Percentiles rank a stretch among this genome's conserved stretches.
These are phyloP conservation scores for Allium sativum DNA, from an alignment of 106 monocot genomes.

Conservation along the genomic window DNA sequence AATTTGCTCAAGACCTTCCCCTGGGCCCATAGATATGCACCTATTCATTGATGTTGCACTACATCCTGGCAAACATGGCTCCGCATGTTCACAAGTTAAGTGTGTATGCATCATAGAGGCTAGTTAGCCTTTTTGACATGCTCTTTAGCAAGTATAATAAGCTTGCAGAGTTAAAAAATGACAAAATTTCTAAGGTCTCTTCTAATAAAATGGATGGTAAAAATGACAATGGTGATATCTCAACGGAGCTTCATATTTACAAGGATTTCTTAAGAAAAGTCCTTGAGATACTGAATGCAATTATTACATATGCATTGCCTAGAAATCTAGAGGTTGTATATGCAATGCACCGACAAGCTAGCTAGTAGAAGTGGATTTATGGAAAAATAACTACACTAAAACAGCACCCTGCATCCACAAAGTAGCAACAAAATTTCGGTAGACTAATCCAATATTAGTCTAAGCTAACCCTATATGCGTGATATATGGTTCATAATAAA, in stretches of 20 bases:
- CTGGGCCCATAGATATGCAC: too few relatives aligned
- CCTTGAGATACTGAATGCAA: constrained; percentile 88
- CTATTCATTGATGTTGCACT: too few relatives aligned
- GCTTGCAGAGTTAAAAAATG: constrained; percentile 67
- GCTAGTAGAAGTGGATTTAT: too few relatives aligned
- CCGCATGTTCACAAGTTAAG: constrained; percentile 87
- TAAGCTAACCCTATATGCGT: too few relatives aligned
- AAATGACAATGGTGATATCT: constrained; percentile 56
- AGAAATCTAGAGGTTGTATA: constrained; percentile 75
- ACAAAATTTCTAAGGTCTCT: constrained; percentile 32
- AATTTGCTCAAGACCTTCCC: too few relatives aligned
- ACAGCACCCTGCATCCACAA: too few relatives aligned
- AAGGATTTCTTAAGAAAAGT: constrained; percentile 88
- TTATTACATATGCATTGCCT: constrained; percentile 79
- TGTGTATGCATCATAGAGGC: constrained; percentile 92
- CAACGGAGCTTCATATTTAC: constrained; percentile 92
- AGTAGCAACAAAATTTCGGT: too few relatives aligned
- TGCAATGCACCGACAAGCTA: not conserved
- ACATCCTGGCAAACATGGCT: constrained; percentile 96
- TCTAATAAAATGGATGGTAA: constrained; percentile 33
- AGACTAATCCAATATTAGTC: too few relatives aligned
- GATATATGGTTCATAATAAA: too few relatives aligned
- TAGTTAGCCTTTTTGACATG: constrained; percentile 98
- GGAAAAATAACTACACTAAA: too few relatives aligned
- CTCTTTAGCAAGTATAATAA: constrained; percentile 88